phyloP scores from a whole-genome alignment of 2,329 filamentous ascomycete species.

The Arthroderma sp. region DNA sequence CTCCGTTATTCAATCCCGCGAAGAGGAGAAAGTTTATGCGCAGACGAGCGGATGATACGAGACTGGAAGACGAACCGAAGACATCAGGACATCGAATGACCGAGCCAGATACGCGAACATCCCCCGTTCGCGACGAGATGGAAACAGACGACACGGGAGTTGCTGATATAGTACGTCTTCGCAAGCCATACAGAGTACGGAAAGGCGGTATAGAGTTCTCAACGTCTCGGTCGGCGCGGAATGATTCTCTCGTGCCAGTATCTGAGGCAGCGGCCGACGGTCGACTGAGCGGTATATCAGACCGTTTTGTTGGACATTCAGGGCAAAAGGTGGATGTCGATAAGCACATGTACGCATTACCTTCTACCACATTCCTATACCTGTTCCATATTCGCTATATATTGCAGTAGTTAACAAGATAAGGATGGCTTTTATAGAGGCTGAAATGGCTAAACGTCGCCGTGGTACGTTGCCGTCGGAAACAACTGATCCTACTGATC shows the following conservation, averaged over 20 bases:
- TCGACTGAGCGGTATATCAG: slow-evolving; percentile 31
- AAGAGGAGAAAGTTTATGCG: slow-evolving; percentile 43
- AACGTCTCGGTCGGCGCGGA: slow-evolving; percentile 18
- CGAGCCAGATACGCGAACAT: not conserved
- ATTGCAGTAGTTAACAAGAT: slow-evolving; percentile 42
- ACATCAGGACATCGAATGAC: not conserved
- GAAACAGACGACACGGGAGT: slow-evolving; percentile 16
- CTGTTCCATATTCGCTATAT: not conserved
- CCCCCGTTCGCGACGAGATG: slow-evolving; percentile 5
- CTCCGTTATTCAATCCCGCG: slow-evolving; percentile 36
- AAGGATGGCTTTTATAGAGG: slow-evolving; percentile 58
- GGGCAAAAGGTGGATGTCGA: slow-evolving; percentile 48
- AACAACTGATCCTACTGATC: slow-evolving; percentile 11
- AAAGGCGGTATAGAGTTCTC: slow-evolving; percentile 39
- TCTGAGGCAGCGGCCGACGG: slow-evolving; percentile 26
- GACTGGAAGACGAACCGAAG: slow-evolving; percentile 11
- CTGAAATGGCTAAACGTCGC: slow-evolving; percentile 46
- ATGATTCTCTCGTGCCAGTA: slow-evolving; percentile 17
- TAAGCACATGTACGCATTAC: slow-evolving; percentile 49
- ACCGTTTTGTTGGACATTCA: slow-evolving; percentile 48
- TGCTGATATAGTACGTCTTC: slow-evolving; percentile 28
- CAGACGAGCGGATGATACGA: slow-evolving; percentile 24
- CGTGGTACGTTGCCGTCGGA: slow-evolving; percentile 1
- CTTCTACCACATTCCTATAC: not conserved
- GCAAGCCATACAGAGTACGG: slow-evolving; percentile 28